Percentiles rank a stretch among this genome's conserved stretches.
These are phyloP conservation scores for Nitzschia putrida DNA, from an alignment of 108 stramenopile genomes.

Conservation along the genomic window DNA sequence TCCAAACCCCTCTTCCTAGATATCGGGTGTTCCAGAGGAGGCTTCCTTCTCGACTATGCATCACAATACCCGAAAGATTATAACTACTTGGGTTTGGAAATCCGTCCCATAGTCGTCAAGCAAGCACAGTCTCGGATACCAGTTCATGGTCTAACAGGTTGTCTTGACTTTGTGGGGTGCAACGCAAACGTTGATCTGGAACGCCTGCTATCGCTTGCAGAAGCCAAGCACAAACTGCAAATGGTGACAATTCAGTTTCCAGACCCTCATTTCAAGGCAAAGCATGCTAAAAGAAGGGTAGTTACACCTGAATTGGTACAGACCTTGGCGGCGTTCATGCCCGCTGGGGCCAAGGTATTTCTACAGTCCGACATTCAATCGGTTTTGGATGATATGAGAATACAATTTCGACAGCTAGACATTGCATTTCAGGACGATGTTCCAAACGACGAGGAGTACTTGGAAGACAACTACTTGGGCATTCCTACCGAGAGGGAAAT, in stretches of 20 bases:
- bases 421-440: conserved; percentile 55
- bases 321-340: conserved; percentile 69
- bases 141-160: conserved; percentile 49
- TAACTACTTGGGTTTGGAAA: conserved; percentile 90
- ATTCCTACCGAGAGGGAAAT: conserved; percentile 88
- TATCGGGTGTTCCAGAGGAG: conserved; percentile 88
- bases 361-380: conserved; percentile 79
- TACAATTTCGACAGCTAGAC: conserved; percentile 57
- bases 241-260: conserved; percentile 88
- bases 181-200: conserved; percentile 92
- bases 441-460: conserved; percentile 50
- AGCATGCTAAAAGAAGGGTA: conserved; percentile 78
- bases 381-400: conserved; percentile 82
- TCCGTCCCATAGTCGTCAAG: conserved; percentile 74
- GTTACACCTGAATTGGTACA: conserved; percentile 66
- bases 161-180: conserved; percentile 76
- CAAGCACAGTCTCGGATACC: conserved; percentile 69
- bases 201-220: conserved; percentile 49
- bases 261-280: conserved; percentile 88
- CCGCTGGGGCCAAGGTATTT: conserved; percentile 53
- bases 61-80: conserved; percentile 38
- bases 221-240: conserved; percentile 35
- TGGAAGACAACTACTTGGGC: conserved; percentile 64
- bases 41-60: conserved; percentile 78
- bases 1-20: conserved; percentile 74